Evolutionary conservation across 2,329 filamentous ascomycete species (phyloP), one percentile per base, ranked within the genome.

Genomic region (Aspergillus sp.): DNA sequence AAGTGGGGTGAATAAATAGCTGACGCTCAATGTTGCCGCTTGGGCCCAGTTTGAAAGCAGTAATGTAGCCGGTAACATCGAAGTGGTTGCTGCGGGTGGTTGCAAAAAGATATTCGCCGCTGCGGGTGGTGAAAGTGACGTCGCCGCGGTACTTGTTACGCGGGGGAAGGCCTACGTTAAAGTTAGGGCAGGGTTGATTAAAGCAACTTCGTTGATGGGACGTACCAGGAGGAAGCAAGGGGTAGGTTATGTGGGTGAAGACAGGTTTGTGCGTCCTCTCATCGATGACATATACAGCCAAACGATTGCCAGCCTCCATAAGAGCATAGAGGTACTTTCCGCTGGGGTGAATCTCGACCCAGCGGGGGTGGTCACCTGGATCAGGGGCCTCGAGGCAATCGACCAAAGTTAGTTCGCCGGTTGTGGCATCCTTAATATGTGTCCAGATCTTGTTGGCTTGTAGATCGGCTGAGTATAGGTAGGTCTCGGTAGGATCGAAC

Each of bases 231-330:
- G 91, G 91, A 63, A 96, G 90, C 48, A 96, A 81, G 3, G 91
- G 90, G 73, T 86, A 96, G 53, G 84, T 81, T 63, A 88, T 85
- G 70, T 89, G 84, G 5, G 91, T 96, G 76, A 90, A 95, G 17
- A 91, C 83, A 12, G 91, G 91, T 70, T 90, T 77, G 73, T 87
- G 88, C 4, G 89, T 90, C 45, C 79, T 73, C 56, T 87, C 84
- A 72, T 95, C 89, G 74, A 96, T 86, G 63, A 90, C 82, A 75
- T 95, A 96, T 67, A 92, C 89, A 73, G 86, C 91, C 56, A 96
- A 77, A 52, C 88, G 82, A 78, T 96, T 96, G 55, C 91, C 90
- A n/a, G 87, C 88, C 76, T 96, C 91, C 90, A 95, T 96, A 65
- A 96, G 81, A 7, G 85, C 90, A 76, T 96, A 96, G 56, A 96